phyloP scores from a whole-genome alignment of 2,329 filamentous ascomycete species.

The Tympanopsis confertula region DNA sequence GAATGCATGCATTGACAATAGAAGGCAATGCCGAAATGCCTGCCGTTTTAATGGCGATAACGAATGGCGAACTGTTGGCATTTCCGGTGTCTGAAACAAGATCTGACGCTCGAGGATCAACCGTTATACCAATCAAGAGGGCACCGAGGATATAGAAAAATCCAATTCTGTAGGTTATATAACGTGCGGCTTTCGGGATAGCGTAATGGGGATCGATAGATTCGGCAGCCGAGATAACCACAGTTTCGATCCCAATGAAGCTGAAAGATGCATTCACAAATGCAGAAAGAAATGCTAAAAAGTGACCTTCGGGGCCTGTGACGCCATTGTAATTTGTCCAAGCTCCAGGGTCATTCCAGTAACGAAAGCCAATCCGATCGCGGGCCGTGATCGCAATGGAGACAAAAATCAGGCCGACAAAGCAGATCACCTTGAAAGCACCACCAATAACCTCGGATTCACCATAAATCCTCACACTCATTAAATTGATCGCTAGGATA shows the following conservation, averaged over 20 bases:
- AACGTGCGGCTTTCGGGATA: slow-evolving; percentile 8
- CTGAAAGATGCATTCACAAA: slow-evolving; percentile 5
- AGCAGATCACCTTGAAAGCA: slow-evolving; percentile 6
- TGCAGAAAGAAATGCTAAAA: slow-evolving; percentile 7
- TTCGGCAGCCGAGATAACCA: slow-evolving; percentile 8
- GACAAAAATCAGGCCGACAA: slow-evolving; percentile 7
- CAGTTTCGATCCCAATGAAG: slow-evolving; percentile 1
- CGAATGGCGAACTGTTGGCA: slow-evolving; percentile 18
- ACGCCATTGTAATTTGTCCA: slow-evolving; percentile 9
- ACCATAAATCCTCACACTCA: slow-evolving; percentile 1
- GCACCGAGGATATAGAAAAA: slow-evolving; percentile 9
- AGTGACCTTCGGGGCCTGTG: slow-evolving; percentile 6
- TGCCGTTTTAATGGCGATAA: slow-evolving; percentile 18
- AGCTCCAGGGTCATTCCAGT: slow-evolving; percentile 8
- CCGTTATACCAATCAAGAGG: slow-evolving; percentile 7
- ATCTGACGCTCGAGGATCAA: slow-evolving; percentile 4
- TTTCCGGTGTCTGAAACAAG: slow-evolving; percentile 6
- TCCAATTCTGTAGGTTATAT: slow-evolving; percentile 7
- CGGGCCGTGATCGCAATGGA: slow-evolving; percentile 8
- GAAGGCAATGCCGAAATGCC: slow-evolving; percentile 19
- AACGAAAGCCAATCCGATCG: slow-evolving; percentile 7
- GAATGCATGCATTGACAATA: slow-evolving; percentile 19
- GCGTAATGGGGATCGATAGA: slow-evolving; percentile 7
- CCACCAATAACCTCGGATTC: not conserved
- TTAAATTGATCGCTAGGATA: slow-evolving; percentile 8